Evolutionary conservation across 106 monocot species (phyloP), one percentile per base, ranked within the genome.

Genomic region (Iris macrosiphon): DNA sequence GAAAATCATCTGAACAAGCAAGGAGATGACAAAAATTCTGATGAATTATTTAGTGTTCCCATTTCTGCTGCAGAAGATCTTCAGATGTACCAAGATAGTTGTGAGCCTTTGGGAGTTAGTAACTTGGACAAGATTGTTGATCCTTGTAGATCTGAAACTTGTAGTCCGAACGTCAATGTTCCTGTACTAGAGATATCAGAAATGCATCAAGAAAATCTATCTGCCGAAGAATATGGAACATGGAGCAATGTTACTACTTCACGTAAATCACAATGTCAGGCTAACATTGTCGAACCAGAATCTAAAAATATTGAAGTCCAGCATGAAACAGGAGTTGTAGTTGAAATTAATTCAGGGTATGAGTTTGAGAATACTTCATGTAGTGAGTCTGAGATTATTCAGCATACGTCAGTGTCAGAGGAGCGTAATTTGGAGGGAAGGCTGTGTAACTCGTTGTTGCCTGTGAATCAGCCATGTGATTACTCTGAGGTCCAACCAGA

Each of bases 11-110:
- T 27, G n/a, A 12, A 9, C 32, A 21, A 49, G 15, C 39, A 42
- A 10, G 19, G 35, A 7, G 46, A 66, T n/a, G 55, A 30, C 32
- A 34, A 42, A 1, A 35, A 52, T 48, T 19, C 14, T 40, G 30
- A 50, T 11, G 54, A 23, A 16, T 59, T 79, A 47, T 39, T 62
- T 40, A 71, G 52, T 35, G 52, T 78, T 28, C 72, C 72, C 7
- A 49, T 77, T 45, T 11, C 55, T 8, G 16, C 64, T 73, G 59
- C 56, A 50, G 77, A 78, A 69, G 38, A 34, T 35, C 57, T 61
- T 57, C 59, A 57, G 23, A 65, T 64, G 47, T 52, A 73, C 34
- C 77, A 73, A 72, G 33, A 45, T 37, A 31, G 37, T 26, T 65
- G 67, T 49, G 32, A 22, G 17, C 35, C 50, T 19, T n/a, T 27